phyloP scores from a whole-genome alignment of 176 grass and related monocot species.

The Zea mays region DNA sequence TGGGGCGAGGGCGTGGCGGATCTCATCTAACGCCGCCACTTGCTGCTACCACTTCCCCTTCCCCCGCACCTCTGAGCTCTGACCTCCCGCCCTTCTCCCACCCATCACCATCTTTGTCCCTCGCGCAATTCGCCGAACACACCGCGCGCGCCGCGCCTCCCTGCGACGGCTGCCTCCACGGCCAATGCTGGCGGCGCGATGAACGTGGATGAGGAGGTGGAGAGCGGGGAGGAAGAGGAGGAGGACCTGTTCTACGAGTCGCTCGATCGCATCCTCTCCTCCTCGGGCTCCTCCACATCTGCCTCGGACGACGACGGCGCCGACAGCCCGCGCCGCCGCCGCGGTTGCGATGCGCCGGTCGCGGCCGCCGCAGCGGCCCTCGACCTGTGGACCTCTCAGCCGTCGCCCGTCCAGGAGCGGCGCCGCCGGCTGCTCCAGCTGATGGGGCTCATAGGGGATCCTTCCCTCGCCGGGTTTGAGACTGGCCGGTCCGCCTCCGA shows the following conservation, averaged over 20 bases:
- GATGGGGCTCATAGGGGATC: conserved; percentile 58
- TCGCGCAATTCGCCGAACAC: conserved; percentile 38
- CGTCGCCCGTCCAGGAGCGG: conserved; percentile 68
- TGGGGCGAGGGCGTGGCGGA: conserved; percentile 32
- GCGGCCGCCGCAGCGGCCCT: conserved; percentile 45
- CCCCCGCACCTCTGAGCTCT: conserved; percentile 11
- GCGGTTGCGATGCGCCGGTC: conserved; percentile 35
- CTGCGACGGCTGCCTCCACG: conserved; percentile 3
- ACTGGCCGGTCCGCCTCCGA: conserved; percentile 40
- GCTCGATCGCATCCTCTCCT: conserved; percentile 90
- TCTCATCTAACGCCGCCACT: conserved; percentile 55
- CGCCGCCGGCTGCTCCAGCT: conserved; percentile 63
- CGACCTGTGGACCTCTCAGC: conserved; percentile 77
- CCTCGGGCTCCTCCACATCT: conserved; percentile 82
- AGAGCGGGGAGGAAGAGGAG: conserved; percentile 23
- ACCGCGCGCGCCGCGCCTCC: conserved; percentile 2
- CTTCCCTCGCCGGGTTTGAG: conserved; percentile 42
- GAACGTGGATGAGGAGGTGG: conserved; percentile 68
- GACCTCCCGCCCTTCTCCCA: neutral
- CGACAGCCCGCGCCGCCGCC: conserved; percentile 43
- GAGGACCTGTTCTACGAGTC: conserved; percentile 81
- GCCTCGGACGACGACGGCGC: conserved; percentile 65
- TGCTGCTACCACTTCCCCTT: conserved; percentile 35
- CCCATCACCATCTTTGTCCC: neutral
- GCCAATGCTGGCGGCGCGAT: conserved; percentile 62